Base-by-base conservation (phyloP, 176 grass and related monocot genomes). In the Chloris gayana region DNA sequence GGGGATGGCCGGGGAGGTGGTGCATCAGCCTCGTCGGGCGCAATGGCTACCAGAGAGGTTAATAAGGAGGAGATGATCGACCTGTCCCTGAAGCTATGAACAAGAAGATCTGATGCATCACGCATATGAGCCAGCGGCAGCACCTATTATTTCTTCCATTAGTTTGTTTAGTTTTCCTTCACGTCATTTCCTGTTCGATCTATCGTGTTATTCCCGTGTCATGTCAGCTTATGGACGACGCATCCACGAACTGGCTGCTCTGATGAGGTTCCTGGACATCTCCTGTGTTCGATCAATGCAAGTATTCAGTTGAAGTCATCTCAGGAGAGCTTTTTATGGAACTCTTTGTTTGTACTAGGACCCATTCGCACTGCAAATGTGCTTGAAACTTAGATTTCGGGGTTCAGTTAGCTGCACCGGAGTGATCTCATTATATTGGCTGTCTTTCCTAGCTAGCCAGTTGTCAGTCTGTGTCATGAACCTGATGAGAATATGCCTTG, bases 1-100 rank as follows among this genome's bases (percentile, higher is more conserved):
- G 7, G 49, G 9, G 19, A 11, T n/a, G 7, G 14, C 12, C 1
- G 14, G 14, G 22, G 14, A 0, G 76, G 14, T 26, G 75, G 5
- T 0, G 71, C 58, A 14, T 61, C 58, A 29, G 12, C 58, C 58
- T 44, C 42, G 31, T 72, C 73, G 18, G 29, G 66, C 30, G 73
- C 30, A 1, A 61, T 64, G 46, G 77, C 61, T 41, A 70, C 58
- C 37, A 50, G 51, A 17, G 67, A 76, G 39, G 64, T 19, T 10
- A 69, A 58, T 7, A 69, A 58, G 0, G 79, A 82, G 77, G 90
- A 92, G 74, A 83, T 92, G 35, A 89, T 92, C 44, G 90, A 92
- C 27, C 76, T 92, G 68, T 83, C 82, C 73, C 90, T 92, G 22
- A 92, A 75, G 87, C 83, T 92, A 79, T 92, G 84, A 92, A 37